These are phyloP conservation scores for Helotiales sp. DNA, from an alignment of 2,329 filamentous ascomycete species.

Conservation along the genomic window DNA sequence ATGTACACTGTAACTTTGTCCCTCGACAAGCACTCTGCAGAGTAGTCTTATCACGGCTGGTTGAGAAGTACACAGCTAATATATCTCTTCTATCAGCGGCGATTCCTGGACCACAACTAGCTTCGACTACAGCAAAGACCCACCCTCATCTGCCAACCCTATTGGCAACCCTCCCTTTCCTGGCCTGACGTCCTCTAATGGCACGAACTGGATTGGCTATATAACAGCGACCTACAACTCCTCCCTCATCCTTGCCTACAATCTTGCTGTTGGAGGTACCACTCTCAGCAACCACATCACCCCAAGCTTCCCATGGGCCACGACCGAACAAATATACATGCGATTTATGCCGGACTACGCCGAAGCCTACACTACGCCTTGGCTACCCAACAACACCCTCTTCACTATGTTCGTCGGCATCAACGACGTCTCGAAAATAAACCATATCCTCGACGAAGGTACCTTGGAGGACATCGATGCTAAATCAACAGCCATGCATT, in stretches of 20 bases:
- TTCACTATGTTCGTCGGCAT: neutral
- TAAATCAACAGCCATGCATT: neutral
- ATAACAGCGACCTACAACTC: slow-evolving; percentile 45
- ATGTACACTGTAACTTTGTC: no score
- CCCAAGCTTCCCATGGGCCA: neutral
- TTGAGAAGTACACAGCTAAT: neutral
- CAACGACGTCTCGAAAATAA: neutral
- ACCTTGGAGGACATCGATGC: neutral
- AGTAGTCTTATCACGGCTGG: no score
- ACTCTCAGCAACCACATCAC: neutral
- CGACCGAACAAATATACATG: neutral
- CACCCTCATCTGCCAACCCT: slow-evolving; percentile 39
- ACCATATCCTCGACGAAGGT: neutral
- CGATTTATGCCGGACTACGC: neutral
- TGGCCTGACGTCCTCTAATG: slow-evolving; percentile 43
- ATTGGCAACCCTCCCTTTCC: slow-evolving; percentile 42
- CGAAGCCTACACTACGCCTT: neutral
- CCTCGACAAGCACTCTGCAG: no score
- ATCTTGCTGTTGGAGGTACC: neutral
- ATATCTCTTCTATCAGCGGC: slow-evolving; percentile 33
- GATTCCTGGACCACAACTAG: slow-evolving; percentile 42
- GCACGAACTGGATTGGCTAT: slow-evolving; percentile 57
- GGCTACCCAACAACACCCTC: neutral
- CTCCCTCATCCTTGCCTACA: neutral
- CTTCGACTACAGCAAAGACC: slow-evolving; percentile 36